Base-by-base conservation (phyloP, 495 filamentous ascomycete species). In the Aspergillus heteromorphus region DNA sequence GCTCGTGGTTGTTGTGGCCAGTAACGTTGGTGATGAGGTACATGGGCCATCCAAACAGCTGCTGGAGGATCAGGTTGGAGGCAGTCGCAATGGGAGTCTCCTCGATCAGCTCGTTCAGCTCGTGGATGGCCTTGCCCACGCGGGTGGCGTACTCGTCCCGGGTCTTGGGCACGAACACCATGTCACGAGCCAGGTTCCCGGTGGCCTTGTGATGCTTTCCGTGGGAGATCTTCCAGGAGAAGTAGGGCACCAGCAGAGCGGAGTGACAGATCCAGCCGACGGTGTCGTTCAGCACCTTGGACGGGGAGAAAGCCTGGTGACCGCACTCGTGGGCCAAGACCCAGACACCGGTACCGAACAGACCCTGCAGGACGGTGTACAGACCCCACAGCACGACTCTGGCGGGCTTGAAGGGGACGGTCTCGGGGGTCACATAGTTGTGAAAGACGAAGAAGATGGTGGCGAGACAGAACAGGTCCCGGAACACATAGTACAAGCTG, bases 191-290 rank as follows among this genome's bases (percentile, higher is more conserved):
- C 62, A 98, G 78, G 80, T 98, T 81, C 56, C 91, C 93, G 38
- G 93, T 98, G 47, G 91, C 90, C 79, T 97, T 92, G 81, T 95
- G 90, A 77, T 95, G 90, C 81, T 92, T 91, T 69, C 87, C 84
- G 75, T 95, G 90, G 56, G 87, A 90, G 71, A 93, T 87, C 76
- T 92, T 91, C 90, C 90, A 95, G 59, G 87, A 89, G 73, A 91
- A 93, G 75, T 92, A 95, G 21, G 90, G 90, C 21, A 93, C 89
- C 30, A 95, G 73, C 48, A 95, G 77, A 31, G 83, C 74, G 16
- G 89, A 92, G 72, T 95, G 90, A 57, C 89, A 81, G 66, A 91
- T 66, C 83, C 87, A 92, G 57, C 90, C 90, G 51, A 89, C 84
- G n/a, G 85, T 82, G 71, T 93, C 89, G 73, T 93, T 93, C 67